Evolutionary conservation across 2,329 filamentous ascomycete species (phyloP), one percentile per base, ranked within the genome.

Genomic region (Sporothrix variecibatus): DNA sequence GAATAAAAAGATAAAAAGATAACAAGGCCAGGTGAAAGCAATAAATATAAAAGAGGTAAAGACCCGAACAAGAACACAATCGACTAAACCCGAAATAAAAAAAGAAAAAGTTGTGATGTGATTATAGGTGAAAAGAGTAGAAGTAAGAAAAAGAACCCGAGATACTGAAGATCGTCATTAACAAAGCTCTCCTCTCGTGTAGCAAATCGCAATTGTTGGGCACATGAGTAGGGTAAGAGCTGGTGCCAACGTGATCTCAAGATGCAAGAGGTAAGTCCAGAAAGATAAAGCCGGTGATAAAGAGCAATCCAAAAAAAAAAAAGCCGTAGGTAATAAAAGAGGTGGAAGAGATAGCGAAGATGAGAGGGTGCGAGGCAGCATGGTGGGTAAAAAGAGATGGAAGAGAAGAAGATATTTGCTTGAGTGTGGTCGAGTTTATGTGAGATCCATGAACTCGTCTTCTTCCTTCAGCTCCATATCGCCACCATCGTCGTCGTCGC

Each of bases 401-500:
- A 75, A 75, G 51, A 64, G n/a, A 58, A 49, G 26, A 69, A 71
- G 62, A 34, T 49, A 56, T 4, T 26, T 49, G 11, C 17, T 0
- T n/a, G 17, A 17, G 17, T 11, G 40, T 12, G 7, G 23, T 9
- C 20, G 31, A 53, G 26, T 51, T 34, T 69, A 69, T 56, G 67
- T 70, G 28, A 77, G 67, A 40, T 77, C 77, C 77, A 78, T 78
- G 43, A 77, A 76, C 53, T 78, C 77, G 49, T 78, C 77, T 23
- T 77, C 76, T 34, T 77, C 77, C 70, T 77, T 77, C 58, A 78
- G 72, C 7, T 78, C 76, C 80, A 90, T 90, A 80, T 90, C 88
- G 73, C 91, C 91, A 80, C 90, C 93, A 75, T 88, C 91, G 72
- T 93, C 92, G 80, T 92, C 91, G 60, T 91, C 90, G 72, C 90